These are phyloP conservation scores for Trichoderma semiorbis DNA, from an alignment of 2,329 filamentous ascomycete species.

Conservation along the genomic window DNA sequence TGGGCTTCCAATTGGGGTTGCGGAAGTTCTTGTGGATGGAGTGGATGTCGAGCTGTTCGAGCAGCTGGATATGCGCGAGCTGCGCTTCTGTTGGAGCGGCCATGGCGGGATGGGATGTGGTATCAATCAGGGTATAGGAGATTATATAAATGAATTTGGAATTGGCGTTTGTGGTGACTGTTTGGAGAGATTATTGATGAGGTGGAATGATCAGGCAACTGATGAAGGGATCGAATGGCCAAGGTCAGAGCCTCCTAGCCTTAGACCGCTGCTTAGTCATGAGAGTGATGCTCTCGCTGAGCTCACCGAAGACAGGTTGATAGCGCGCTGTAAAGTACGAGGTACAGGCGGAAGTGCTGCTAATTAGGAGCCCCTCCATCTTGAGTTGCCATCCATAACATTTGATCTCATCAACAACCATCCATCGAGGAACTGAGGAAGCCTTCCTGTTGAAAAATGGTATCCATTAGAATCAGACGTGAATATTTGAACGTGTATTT, in stretches of 20 bases:
- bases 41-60: constrained; percentile 90
- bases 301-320: neutral
- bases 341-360: neutral
- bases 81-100: constrained; percentile 67
- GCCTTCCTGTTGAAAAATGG: neutral
- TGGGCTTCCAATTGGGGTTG: constrained; percentile 84
- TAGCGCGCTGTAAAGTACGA: neutral
- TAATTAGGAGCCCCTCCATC: neutral
- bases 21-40: constrained; percentile 84
- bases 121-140: neutral
- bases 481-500: neutral
- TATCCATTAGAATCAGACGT: neutral
- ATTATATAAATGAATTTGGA: neutral
- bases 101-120: constrained; percentile 26
- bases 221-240: neutral
- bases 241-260: neutral
- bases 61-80: constrained; percentile 78
- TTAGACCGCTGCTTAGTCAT: constrained; percentile 1
- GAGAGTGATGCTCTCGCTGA: neutral
- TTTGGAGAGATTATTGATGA: neutral
- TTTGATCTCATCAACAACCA: neutral
- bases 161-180: neutral
- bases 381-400: neutral
- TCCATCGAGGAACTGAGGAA: neutral
- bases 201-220: neutral